Conservation (phyloP, 2,329 filamentous ascomycete genomes). For the Pseudogymnoascus sp. region DNA sequence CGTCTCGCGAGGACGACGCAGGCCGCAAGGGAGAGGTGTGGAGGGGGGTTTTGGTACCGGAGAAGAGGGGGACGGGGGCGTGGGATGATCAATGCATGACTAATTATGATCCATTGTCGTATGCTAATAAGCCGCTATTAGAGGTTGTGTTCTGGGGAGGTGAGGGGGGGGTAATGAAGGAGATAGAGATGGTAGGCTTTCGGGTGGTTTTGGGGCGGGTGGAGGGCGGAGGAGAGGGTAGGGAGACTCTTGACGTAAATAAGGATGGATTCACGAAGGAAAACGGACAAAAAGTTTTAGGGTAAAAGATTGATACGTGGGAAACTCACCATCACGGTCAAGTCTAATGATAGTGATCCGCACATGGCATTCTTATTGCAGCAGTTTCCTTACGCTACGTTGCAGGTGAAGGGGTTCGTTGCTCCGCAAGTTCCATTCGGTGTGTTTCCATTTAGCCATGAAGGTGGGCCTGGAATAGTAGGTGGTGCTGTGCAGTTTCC, state of each 20-base stretch:
- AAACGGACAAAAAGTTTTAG: not conserved
- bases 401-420: not conserved
- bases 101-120: not conserved
- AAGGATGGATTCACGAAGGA: not conserved
- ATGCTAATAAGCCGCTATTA: not conserved
- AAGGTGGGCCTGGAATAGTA: not conserved
- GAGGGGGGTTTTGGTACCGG: not conserved
- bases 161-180: not conserved
- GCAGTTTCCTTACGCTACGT: not conserved
- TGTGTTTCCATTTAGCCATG: not conserved
- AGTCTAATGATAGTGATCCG: not conserved
- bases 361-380: not conserved
- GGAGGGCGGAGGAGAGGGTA: not conserved
- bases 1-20: not conserved
- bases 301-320: not conserved
- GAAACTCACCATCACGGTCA: not conserved
- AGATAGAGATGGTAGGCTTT: conserved; percentile 11
- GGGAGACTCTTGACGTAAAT: not conserved
- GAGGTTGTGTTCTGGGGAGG: conserved; percentile 4
- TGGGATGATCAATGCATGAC: conserved; percentile 5
- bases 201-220: not conserved
- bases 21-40: conserved; percentile 6
- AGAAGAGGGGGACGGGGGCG: not conserved
- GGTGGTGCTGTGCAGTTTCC: not conserved
- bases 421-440: not conserved